Conservation (phyloP, 1,284 basidiomycete species). For the Cystobasidium pallidum region DNA sequence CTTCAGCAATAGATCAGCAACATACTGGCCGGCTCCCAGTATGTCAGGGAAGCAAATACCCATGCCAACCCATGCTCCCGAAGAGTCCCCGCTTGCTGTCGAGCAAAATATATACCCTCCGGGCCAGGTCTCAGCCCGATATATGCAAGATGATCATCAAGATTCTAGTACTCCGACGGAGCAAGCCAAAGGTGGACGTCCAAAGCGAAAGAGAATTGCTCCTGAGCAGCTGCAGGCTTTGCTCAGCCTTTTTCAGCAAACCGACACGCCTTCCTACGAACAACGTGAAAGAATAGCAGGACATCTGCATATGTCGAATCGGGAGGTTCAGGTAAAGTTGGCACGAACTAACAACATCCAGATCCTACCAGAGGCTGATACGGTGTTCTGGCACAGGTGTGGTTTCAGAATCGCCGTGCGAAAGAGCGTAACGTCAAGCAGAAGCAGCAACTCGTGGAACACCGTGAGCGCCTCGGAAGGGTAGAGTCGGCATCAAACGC, state of each 20-base stretch:
- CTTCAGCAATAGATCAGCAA: neutral
- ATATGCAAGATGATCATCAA: neutral
- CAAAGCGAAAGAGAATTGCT: slow-evolving; percentile 53
- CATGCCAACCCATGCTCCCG: neutral
- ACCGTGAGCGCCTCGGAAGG: slow-evolving; percentile 20
- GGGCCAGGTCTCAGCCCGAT: too few species aligned
- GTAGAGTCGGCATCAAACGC: neutral
- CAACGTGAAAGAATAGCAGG: slow-evolving; percentile 48
- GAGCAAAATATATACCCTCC: neutral
- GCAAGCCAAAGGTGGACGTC: slow-evolving; percentile 19
- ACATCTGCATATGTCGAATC: slow-evolving; percentile 51
- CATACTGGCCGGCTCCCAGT: neutral
- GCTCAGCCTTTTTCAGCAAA: slow-evolving; percentile 48
- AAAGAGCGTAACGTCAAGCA: slow-evolving; percentile 48
- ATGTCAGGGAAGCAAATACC: neutral
- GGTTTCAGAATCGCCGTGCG: slow-evolving; percentile 54
- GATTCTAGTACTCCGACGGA: neutral
- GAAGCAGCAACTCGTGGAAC: slow-evolving; percentile 35
- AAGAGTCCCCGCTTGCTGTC: neutral
- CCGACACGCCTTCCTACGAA: slow-evolving; percentile 52
- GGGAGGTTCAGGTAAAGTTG: slow-evolving; percentile 51
- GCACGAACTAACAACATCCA: neutral
- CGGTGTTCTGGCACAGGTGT: slow-evolving; percentile 47
- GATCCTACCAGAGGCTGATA: neutral
- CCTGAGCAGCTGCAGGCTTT: slow-evolving; percentile 50